These are phyloP conservation scores for Eleusine coracana DNA, from an alignment of 176 grass and related monocot genomes.

Conservation along the genomic window DNA sequence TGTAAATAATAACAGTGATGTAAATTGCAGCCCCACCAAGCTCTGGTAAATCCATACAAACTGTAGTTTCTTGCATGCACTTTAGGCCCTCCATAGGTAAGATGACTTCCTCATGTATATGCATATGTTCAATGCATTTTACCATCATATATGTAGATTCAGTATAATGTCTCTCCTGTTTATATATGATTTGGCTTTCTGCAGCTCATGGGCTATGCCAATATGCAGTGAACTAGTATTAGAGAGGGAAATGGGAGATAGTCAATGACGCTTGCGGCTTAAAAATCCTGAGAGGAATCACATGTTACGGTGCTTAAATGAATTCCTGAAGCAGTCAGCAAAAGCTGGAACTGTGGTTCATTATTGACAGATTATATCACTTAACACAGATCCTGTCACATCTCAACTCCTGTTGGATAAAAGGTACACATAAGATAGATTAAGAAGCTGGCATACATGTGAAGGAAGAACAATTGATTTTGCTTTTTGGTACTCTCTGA, in stretches of 20 bases:
- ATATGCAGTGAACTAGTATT: slow-evolving; percentile 12
- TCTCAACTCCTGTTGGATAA: background rate
- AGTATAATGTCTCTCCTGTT: slow-evolving; percentile 1
- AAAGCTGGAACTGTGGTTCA: background rate
- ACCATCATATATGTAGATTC: background rate
- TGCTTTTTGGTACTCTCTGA: slow-evolving; percentile 99
- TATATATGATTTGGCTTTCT: background rate
- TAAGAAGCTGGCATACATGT: slow-evolving; percentile 62
- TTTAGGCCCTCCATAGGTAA: slow-evolving; percentile 10
- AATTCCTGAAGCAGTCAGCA: slow-evolving; percentile 1
- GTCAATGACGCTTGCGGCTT: background rate
- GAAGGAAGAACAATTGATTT: slow-evolving; percentile 99
- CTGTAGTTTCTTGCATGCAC: background rate
- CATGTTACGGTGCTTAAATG: background rate
- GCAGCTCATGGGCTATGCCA: background rate
- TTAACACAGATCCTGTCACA: background rate
- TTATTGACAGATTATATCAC: slow-evolving; percentile 16
- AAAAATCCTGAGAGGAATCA: slow-evolving; percentile 5
- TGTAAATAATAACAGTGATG: background rate
- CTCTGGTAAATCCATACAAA: slow-evolving; percentile 9
- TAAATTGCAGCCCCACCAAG: slow-evolving; percentile 19
- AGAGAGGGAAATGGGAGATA: background rate
- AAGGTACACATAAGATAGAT: slow-evolving; percentile 24
- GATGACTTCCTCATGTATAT: slow-evolving; percentile 19
- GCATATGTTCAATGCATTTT: background rate